Evolutionary conservation across 2,329 filamentous ascomycete genomes (phyloP).

Genomic region (Cordyceps cicadae): DNA sequence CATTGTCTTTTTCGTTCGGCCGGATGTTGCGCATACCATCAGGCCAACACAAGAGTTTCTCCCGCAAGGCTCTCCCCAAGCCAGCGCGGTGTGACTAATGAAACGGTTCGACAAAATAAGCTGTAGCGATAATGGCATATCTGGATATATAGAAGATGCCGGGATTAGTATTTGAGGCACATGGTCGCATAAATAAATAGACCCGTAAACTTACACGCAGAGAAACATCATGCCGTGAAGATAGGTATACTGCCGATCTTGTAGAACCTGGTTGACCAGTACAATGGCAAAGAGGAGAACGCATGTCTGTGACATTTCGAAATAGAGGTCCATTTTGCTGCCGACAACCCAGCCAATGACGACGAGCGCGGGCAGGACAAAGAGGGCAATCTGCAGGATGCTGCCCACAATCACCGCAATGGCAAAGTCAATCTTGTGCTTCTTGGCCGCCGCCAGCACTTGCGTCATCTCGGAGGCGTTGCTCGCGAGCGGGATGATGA

Average conservation of each 20-base stretch:
- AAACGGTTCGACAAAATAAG: conserved; percentile 8
- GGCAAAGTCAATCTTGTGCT: conserved; percentile 14
- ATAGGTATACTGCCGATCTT: conserved; percentile 15
- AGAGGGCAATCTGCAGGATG: conserved; percentile 15
- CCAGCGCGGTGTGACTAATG: conserved; percentile 7
- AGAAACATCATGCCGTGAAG: conserved; percentile 14
- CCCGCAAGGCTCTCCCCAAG: neutral
- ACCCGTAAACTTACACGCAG: conserved; percentile 11
- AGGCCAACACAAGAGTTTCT: neutral
- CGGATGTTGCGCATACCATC: neutral
- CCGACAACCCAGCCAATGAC: conserved; percentile 12
- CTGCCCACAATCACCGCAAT: conserved; percentile 15
- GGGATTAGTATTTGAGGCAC: neutral
- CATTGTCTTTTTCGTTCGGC: conserved; percentile 13
- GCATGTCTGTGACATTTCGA: conserved; percentile 15
- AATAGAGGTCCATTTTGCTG: conserved; percentile 13
- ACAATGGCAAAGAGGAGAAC: conserved; percentile 14
- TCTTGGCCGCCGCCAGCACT: conserved; percentile 12
- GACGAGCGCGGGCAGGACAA: conserved; percentile 14
- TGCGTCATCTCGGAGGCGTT: conserved; percentile 14
- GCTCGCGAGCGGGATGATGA: conserved; percentile 14
- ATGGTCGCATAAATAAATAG: neutral
- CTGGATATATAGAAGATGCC: neutral
- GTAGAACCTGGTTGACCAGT: conserved; percentile 14
- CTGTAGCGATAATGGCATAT: conserved; percentile 9